A percentile compares a stretch with the other conserved stretches of the same genome.
These are phyloP conservation scores for Avena atlantica DNA, from an alignment of 176 grass and related monocot genomes.

Conservation along the genomic window DNA sequence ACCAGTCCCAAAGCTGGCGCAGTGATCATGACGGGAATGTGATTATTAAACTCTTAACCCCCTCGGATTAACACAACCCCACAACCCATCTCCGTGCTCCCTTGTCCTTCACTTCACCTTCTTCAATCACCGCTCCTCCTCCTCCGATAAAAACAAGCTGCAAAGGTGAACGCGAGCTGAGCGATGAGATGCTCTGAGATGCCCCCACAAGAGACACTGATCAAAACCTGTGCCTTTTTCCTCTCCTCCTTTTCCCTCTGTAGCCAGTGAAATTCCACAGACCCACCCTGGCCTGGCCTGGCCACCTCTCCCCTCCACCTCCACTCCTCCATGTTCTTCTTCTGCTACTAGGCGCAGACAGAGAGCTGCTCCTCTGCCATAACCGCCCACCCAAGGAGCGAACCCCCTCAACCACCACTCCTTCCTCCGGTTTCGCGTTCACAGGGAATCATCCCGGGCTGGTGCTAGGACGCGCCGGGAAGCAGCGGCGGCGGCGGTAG, in stretches of 20 bases:
- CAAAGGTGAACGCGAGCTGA: slow-evolving; percentile 37
- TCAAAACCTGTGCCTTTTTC: not conserved
- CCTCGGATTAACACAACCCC: not conserved
- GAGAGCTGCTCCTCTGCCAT: slow-evolving; percentile 25
- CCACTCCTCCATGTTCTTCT: slow-evolving; percentile 43
- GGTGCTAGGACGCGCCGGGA: not conserved
- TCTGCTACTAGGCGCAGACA: slow-evolving; percentile 38
- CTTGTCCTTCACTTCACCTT: slow-evolving; percentile 7
- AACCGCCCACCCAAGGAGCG: slow-evolving; percentile 38
- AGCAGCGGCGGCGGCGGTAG: not conserved
- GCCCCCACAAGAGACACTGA: slow-evolving; percentile 37
- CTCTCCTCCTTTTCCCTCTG: not conserved
- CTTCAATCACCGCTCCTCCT: not conserved
- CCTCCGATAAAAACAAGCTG: slow-evolving; percentile 34
- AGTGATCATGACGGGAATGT: slow-evolving; percentile 20
- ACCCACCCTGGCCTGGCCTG: not conserved
- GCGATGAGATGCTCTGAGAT: not conserved
- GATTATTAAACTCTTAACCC: slow-evolving; percentile 3
- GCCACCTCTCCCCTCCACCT: not conserved
- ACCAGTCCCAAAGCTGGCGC: not conserved
- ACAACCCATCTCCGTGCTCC: not conserved
- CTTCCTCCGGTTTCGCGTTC: slow-evolving; percentile 30
- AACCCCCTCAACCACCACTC: slow-evolving; percentile 5
- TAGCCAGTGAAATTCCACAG: slow-evolving; percentile 32
- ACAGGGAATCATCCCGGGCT: not conserved